Evolutionary conservation across 495 filamentous ascomycete genomes (phyloP), one percentile per base, ranked within the genome.

Genomic region (Physcia stellaris): DNA sequence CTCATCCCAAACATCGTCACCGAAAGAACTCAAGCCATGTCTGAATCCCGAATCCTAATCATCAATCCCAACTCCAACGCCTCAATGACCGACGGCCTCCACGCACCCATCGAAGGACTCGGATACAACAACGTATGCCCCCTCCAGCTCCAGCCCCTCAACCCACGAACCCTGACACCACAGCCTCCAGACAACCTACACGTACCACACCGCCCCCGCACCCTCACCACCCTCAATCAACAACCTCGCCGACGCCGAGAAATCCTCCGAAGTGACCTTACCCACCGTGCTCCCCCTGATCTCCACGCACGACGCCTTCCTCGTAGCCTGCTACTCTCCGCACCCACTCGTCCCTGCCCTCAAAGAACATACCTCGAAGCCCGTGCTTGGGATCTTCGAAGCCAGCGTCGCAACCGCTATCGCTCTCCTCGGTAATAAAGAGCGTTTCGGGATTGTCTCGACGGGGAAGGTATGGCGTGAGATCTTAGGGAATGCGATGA

Each of bases 31-130:
- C n/a, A n/a, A n/a, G n/a, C n/a, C n/a, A n/a, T n/a, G n/a, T n/a
- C n/a, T n/a, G n/a, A n/a, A n/a, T n/a, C n/a, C 43, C 50, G 48
- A 31, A 83, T 94, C 49, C 62, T 94, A 47, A 68, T 94, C 46
- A 74, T 95, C 56, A 95, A 96, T 51, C 88, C 88, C 23, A 96
- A 96, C 59, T 88, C 84, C 18, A 86, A 79, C 2, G 49, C 59
- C 27, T 65, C 73, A 33, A 95, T 96, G 86, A 95, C 87, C 0
- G 66, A 76, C 7, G 75, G 72, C 4, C 59, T 95, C 37, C 69
- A 68, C 34, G 70, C 76, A 0, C 67, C 86, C 2, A 61, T 90
- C 41, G 57, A 68, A 18, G 52, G 45, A 19, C 60, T 72, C 37
- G 58, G 58, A 39, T 67, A 63, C 39, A 38, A 50, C 40, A 55